Conservation (phyloP, 2,329 filamentous ascomycete genomes). For the Verticillium longisporum region DNA sequence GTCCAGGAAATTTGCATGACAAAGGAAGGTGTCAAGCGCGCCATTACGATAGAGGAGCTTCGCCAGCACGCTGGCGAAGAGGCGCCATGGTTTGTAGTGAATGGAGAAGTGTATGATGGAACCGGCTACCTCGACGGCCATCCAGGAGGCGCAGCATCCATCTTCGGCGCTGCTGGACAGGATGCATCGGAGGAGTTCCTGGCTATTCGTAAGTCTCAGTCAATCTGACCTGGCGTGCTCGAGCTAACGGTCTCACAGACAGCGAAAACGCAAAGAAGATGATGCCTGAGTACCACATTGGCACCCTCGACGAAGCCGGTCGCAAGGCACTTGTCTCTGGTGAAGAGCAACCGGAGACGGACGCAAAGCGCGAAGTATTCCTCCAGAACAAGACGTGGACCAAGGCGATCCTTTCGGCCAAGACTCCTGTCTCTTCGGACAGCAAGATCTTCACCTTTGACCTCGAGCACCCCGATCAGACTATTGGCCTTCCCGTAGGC, state of each 20-base stretch:
- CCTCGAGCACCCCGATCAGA: constrained; percentile 64
- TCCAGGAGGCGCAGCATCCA: constrained; percentile 80
- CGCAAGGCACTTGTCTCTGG: constrained; percentile 40
- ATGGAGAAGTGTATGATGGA: constrained; percentile 85
- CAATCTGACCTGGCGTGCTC: background rate
- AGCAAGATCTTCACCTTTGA: constrained; percentile 76
- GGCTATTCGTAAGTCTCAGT: constrained; percentile 68
- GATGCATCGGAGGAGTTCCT: constrained; percentile 86
- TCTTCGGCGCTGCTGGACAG: constrained; percentile 72
- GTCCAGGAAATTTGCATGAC: constrained; percentile 70
- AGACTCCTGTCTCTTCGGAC: constrained; percentile 67
- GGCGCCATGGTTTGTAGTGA: constrained; percentile 80
- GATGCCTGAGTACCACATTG: constrained; percentile 83
- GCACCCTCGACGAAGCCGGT: constrained; percentile 60
- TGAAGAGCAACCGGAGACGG: constrained; percentile 26
- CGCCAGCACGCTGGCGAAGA: constrained; percentile 57
- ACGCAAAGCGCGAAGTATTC: constrained; percentile 51
- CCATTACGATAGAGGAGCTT: constrained; percentile 66
- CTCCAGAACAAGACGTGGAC: constrained; percentile 67
- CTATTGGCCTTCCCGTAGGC: constrained; percentile 71
- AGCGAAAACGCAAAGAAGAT: constrained; percentile 87
- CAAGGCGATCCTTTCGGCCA: constrained; percentile 63
- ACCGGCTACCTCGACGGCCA: constrained; percentile 74
- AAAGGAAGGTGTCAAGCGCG: constrained; percentile 54
- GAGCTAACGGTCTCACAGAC: constrained; percentile 45